Conservation (phyloP, 257 asterid species). For the Verbascum thapsus region DNA sequence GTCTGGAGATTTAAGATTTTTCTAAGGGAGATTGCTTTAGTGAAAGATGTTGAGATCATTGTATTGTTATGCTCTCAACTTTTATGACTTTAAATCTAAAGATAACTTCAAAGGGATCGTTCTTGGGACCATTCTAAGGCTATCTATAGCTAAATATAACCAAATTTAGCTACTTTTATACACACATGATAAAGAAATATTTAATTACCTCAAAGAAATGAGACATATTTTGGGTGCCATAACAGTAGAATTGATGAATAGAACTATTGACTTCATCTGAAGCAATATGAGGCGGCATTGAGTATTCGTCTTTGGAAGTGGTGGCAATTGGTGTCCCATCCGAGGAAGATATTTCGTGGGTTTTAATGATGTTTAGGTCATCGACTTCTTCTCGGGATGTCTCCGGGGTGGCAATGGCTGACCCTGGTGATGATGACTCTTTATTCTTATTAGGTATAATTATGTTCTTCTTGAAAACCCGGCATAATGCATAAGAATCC, state of each 20-base stretch:
- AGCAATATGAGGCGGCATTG: conserved; percentile 35
- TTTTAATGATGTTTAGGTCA: conserved; percentile 24
- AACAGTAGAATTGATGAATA: conserved; percentile 32
- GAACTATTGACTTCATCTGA: conserved; percentile 56
- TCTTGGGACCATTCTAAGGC: conserved; percentile 59
- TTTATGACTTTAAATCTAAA: conserved; percentile 39
- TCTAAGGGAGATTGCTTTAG: conserved; percentile 38
- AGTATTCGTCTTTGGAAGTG: conserved; percentile 32
- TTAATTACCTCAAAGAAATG: conserved; percentile 51
- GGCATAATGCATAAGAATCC: conserved; percentile 70
- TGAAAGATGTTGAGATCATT: too few species aligned
- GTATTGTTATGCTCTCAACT: conserved; percentile 38
- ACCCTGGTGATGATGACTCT: too few species aligned
- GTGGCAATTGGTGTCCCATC: too few species aligned
- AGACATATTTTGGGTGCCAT: conserved; percentile 33
- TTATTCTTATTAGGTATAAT: conserved; percentile 31
- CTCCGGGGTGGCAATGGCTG: conserved; percentile 38
- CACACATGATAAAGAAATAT: too few species aligned
- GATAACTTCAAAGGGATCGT: conserved; percentile 42
- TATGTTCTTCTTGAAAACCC: conserved; percentile 65
- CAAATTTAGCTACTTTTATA: too few species aligned
- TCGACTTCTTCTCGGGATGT: conserved; percentile 38
- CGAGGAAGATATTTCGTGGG: conserved; percentile 39
- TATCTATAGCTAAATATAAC: too few species aligned
- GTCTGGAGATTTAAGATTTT: conserved; percentile 29